A percentile compares a stretch with the other conserved stretches of the same genome.
phyloP scores from a whole-genome alignment of 169 alveolate species.

The Eimeria falciformis region DNA sequence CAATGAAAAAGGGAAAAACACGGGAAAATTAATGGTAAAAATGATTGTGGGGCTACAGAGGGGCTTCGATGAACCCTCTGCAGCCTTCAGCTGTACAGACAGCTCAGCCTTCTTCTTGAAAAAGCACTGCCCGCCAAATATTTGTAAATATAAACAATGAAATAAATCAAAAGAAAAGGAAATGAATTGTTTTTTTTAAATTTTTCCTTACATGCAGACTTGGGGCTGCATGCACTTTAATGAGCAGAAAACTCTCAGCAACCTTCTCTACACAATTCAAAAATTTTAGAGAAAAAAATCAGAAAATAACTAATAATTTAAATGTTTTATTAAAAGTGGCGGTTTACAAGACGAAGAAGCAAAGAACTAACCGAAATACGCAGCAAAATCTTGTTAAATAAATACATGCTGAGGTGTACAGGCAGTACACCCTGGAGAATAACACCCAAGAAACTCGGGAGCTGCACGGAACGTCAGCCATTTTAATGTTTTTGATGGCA shows the following conservation, averaged over 20 bases:
- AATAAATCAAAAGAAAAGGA: background rate
- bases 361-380: too few relatives aligned
- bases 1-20: background rate
- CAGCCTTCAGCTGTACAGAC: background rate
- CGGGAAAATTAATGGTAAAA: background rate
- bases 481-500: too few relatives aligned
- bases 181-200: background rate
- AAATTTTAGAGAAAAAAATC: background rate
- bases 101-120: background rate
- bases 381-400: background rate
- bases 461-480: too few relatives aligned
- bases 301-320: background rate
- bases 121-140: background rate
- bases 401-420: background rate
- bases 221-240: slow-evolving; percentile 58
- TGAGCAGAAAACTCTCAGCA: too few relatives aligned
- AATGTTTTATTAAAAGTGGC: too few relatives aligned
- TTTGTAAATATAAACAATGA: background rate
- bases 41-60: too few relatives aligned
- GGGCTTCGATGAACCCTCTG: slow-evolving; percentile 19
- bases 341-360: background rate
- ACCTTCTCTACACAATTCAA: background rate
- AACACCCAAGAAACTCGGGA: too few relatives aligned
- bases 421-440: too few relatives aligned
- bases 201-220: background rate